phyloP scores from a whole-genome alignment of 1,284 basidiomycete genomes.

The Ceratobasidium papillatum region DNA sequence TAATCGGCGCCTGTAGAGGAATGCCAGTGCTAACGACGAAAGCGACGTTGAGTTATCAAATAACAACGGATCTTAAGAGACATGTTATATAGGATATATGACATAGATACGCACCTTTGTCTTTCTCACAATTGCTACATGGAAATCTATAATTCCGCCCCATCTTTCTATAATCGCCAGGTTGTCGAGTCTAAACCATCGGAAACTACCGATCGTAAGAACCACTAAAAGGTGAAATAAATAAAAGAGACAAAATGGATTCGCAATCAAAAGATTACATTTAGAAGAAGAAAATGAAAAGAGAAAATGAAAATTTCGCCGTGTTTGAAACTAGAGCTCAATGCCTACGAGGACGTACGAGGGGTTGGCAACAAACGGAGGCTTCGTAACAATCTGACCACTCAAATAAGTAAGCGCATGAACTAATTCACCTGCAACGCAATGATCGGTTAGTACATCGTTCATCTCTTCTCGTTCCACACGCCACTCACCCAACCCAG shows the following conservation, averaged over 20 bases:
- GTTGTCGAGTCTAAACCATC: too few relatives aligned
- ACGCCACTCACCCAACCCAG: conserved; percentile 56
- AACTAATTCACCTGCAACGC: conserved; percentile 58
- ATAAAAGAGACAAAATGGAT: not conserved
- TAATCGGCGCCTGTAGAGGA: too few relatives aligned
- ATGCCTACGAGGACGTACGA: conserved; percentile 78
- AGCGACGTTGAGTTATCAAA: too few relatives aligned
- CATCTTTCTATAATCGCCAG: too few relatives aligned
- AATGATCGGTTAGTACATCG: not conserved
- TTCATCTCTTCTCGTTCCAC: not conserved
- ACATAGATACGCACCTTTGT: too few relatives aligned
- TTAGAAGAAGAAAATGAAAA: not conserved
- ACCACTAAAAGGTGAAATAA: not conserved
- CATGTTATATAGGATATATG: too few relatives aligned
- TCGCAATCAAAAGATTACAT: not conserved
- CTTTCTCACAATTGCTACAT: too few relatives aligned
- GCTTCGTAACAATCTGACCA: conserved; percentile 76
- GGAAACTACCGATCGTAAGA: too few relatives aligned
- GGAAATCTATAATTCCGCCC: too few relatives aligned
- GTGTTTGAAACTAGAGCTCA: conserved; percentile 62
- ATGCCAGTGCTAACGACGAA: too few relatives aligned
- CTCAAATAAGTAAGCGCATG: conserved; percentile 87
- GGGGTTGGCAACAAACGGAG: conserved; percentile 71
- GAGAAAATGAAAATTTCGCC: not conserved
- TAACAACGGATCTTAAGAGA: too few relatives aligned